A percentile compares a stretch with the other conserved stretches of the same genome.
phyloP scores from a whole-genome alignment of 2,329 filamentous ascomycete species.

The Pseudocercospora vitis region DNA sequence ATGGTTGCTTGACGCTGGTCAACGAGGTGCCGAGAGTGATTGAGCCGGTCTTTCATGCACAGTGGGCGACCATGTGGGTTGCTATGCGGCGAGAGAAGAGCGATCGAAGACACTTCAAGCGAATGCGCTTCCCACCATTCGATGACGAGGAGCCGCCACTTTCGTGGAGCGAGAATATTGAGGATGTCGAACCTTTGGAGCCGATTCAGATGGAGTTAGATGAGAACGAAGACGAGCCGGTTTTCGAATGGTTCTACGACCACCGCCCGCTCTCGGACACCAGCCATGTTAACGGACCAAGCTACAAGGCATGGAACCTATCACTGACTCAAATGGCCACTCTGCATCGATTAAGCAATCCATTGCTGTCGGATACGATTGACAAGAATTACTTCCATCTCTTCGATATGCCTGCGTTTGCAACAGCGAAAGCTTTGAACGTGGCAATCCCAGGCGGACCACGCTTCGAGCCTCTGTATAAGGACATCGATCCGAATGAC shows the following conservation, averaged over 20 bases:
- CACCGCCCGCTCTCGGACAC: slow-evolving; percentile 89
- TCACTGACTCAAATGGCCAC: slow-evolving; percentile 93
- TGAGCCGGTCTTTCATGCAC: slow-evolving; percentile 94
- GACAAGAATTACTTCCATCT: slow-evolving; percentile 98
- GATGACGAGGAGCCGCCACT: slow-evolving; percentile 97
- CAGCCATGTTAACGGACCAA: slow-evolving; percentile 89
- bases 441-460: slow-evolving; percentile 97
- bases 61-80: slow-evolving; percentile 99
- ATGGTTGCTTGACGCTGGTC: slow-evolving; percentile 92
- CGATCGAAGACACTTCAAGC: slow-evolving; percentile 92
- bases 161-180: slow-evolving; percentile 98
- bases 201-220: slow-evolving; percentile 99
- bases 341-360: slow-evolving; percentile 85
- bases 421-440: slow-evolving; percentile 94
- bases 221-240: slow-evolving; percentile 84
- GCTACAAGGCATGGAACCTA: slow-evolving; percentile 95
- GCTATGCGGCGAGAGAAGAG: slow-evolving; percentile 98
- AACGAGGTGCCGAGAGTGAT: slow-evolving; percentile 97
- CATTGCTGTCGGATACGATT: slow-evolving; percentile 84
- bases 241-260: slow-evolving; percentile 98
- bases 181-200: slow-evolving; percentile 95
- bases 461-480: slow-evolving; percentile 94
- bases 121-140: slow-evolving; percentile 98
- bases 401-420: slow-evolving; percentile 91
- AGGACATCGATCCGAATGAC: slow-evolving; percentile 97